Evolutionary conservation across 2,329 filamentous ascomycete genomes (phyloP).

Genomic region (Neonectria sp.): DNA sequence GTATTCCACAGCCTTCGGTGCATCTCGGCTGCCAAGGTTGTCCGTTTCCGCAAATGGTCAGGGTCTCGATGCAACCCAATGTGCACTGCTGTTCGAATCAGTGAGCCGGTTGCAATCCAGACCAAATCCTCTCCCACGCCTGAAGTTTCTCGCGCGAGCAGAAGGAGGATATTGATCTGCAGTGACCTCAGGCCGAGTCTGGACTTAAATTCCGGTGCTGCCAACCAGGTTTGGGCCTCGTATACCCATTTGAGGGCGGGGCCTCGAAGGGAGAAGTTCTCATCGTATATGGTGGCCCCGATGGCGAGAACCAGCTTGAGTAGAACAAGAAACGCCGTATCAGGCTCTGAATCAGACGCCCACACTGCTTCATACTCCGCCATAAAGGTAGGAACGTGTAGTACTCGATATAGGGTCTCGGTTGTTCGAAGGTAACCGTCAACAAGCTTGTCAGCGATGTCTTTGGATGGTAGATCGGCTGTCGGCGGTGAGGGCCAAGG

Average conservation of each 20-base stretch:
- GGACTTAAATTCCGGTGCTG: slow-evolving; percentile 67
- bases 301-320: slow-evolving; percentile 72
- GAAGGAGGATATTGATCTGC: slow-evolving; percentile 62
- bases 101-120: slow-evolving; percentile 62
- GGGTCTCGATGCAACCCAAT: slow-evolving; percentile 69
- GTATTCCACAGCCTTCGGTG: slow-evolving; percentile 68
- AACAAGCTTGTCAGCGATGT: slow-evolving; percentile 63
- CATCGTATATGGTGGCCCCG: slow-evolving; percentile 66
- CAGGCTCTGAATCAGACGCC: slow-evolving; percentile 49
- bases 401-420: slow-evolving; percentile 64
- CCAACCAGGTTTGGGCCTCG: slow-evolving; percentile 69
- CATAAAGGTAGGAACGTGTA: slow-evolving; percentile 67
- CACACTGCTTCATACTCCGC: slow-evolving; percentile 67
- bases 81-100: slow-evolving; percentile 61
- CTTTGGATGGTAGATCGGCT: slow-evolving; percentile 61
- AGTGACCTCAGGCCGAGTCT: slow-evolving; percentile 65
- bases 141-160: slow-evolving; percentile 58
- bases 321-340: slow-evolving; percentile 66
- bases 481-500: slow-evolving; percentile 62
- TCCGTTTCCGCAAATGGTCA: slow-evolving; percentile 52
- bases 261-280: slow-evolving; percentile 63
- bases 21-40: slow-evolving; percentile 60
- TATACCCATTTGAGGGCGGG: slow-evolving; percentile 70
- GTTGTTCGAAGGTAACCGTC: slow-evolving; percentile 64
- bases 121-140: slow-evolving; percentile 60